These are phyloP conservation scores for Colletotrichum chrysophilum DNA, from an alignment of 2,329 filamentous ascomycete genomes.

Conservation along the genomic window DNA sequence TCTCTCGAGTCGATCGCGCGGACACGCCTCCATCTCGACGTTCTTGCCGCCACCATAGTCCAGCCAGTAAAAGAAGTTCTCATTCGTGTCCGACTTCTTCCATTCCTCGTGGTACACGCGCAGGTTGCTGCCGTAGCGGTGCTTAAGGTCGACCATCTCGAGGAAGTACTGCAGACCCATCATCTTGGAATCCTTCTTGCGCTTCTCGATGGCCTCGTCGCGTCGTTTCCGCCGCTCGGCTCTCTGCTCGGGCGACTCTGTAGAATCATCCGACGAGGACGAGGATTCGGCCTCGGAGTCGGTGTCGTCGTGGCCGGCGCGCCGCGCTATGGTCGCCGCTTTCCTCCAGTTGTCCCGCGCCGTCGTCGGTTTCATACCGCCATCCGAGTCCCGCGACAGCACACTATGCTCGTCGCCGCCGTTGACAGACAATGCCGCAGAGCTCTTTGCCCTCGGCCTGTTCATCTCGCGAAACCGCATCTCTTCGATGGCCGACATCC, in stretches of 20 bases:
- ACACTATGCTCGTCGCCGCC: slow-evolving; percentile 14
- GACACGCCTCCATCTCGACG: slow-evolving; percentile 73
- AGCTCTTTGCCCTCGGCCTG: slow-evolving; percentile 44
- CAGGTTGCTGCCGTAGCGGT: slow-evolving; percentile 85
- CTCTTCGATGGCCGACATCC: slow-evolving; percentile 70
- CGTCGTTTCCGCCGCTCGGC: slow-evolving; percentile 43
- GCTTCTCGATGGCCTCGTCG: slow-evolving; percentile 57
- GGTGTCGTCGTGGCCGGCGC: slow-evolving; percentile 72
- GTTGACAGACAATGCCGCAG: slow-evolving; percentile 11
- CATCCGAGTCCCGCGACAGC: slow-evolving; percentile 9
- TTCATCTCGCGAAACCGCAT: slow-evolving; percentile 58
- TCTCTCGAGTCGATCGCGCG: slow-evolving; percentile 74
- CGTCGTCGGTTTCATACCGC: slow-evolving; percentile 27
- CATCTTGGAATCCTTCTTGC: slow-evolving; percentile 72
- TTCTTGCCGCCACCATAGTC: slow-evolving; percentile 79
- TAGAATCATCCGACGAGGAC: slow-evolving; percentile 31
- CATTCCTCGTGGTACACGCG: slow-evolving; percentile 83
- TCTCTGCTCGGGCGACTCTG: slow-evolving; percentile 40
- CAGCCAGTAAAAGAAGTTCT: slow-evolving; percentile 96
- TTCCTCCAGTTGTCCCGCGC: slow-evolving; percentile 79
- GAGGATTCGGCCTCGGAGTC: slow-evolving; percentile 46
- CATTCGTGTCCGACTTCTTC: slow-evolving; percentile 76
- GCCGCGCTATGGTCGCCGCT: slow-evolving; percentile 70
- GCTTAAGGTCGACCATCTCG: slow-evolving; percentile 86
- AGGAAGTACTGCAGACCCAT: slow-evolving; percentile 88